phyloP scores from a whole-genome alignment of 768 basidiomycete genomes.

The Candolleomyces eurysporus region DNA sequence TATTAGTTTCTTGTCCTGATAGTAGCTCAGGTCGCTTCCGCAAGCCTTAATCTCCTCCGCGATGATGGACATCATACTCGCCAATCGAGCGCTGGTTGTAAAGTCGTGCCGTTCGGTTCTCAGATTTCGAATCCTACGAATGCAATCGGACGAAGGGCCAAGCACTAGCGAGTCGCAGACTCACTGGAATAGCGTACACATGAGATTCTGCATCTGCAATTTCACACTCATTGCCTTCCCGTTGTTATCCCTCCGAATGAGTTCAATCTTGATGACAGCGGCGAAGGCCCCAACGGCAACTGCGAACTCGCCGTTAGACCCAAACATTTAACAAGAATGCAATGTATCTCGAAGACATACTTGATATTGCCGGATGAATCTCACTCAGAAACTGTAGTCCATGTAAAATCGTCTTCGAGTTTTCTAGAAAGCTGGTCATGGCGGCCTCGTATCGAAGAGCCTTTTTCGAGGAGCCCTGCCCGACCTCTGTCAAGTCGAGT shows the following conservation, averaged over 20 bases:
- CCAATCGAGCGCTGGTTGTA: slow-evolving; percentile 25
- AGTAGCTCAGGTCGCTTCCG: slow-evolving; percentile 43
- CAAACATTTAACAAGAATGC: too few species aligned
- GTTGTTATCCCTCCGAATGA: slow-evolving; percentile 49
- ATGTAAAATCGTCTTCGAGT: neutral
- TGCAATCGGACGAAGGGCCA: neutral
- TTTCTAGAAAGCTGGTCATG: neutral
- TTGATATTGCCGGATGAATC: neutral
- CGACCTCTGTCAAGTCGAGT: neutral
- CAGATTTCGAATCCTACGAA: slow-evolving; percentile 25
- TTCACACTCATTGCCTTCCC: slow-evolving; percentile 44
- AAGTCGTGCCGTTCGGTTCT: slow-evolving; percentile 28
- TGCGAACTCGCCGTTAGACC: neutral
- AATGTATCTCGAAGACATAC: neutral
- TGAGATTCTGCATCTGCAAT: slow-evolving; percentile 49
- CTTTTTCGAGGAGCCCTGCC: neutral
- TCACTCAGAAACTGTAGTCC: neutral
- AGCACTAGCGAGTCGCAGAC: slow-evolving; percentile 13
- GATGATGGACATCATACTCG: slow-evolving; percentile 23
- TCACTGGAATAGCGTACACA: slow-evolving; percentile 43
- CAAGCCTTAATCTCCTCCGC: slow-evolving; percentile 41
- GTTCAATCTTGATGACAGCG: slow-evolving; percentile 45
- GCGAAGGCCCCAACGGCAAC: slow-evolving; percentile 51
- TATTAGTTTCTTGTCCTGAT: slow-evolving; percentile 40
- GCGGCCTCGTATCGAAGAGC: neutral